Evolutionary conservation across 2,329 filamentous ascomycete genomes (phyloP).

Genomic region (Diaporthe vaccinii): DNA sequence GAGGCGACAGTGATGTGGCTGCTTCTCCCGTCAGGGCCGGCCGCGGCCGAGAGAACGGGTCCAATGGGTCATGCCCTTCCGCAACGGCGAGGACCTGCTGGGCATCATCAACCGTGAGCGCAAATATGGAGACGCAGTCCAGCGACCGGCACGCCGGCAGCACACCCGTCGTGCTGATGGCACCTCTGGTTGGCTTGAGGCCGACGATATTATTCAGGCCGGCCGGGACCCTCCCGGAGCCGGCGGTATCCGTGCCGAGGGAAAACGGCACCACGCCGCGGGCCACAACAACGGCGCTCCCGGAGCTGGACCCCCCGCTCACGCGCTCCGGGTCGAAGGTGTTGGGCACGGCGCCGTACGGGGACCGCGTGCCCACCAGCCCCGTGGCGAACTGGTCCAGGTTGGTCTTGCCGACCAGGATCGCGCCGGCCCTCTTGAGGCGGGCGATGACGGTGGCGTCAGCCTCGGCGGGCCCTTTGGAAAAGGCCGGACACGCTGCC

Average conservation of each 20-base stretch:
- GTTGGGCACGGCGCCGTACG: not conserved
- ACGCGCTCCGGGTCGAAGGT: not conserved
- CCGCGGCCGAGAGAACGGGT: not conserved
- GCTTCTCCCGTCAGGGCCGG: too few species aligned
- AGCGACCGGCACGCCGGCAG: not conserved
- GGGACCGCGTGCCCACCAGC: not conserved
- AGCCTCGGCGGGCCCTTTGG: not conserved
- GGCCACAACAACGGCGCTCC: not conserved
- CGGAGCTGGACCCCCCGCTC: not conserved
- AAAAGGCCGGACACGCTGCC: not conserved
- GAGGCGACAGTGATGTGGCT: not conserved
- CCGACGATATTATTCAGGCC: not conserved
- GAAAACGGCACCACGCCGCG: not conserved
- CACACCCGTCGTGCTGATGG: not conserved
- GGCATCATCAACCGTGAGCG: not conserved
- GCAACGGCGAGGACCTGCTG: not conserved
- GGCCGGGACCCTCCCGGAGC: not conserved
- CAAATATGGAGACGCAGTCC: not conserved
- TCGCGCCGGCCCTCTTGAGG: not conserved
- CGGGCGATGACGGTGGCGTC: not conserved
- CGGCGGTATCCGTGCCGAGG: not conserved
- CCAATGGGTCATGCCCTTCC: not conserved
- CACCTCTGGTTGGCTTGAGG: not conserved
- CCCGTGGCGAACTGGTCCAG: not conserved
- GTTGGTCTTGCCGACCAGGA: not conserved